Conservation (phyloP, 176 grass and related monocot species). For the Puya raimondii region DNA sequence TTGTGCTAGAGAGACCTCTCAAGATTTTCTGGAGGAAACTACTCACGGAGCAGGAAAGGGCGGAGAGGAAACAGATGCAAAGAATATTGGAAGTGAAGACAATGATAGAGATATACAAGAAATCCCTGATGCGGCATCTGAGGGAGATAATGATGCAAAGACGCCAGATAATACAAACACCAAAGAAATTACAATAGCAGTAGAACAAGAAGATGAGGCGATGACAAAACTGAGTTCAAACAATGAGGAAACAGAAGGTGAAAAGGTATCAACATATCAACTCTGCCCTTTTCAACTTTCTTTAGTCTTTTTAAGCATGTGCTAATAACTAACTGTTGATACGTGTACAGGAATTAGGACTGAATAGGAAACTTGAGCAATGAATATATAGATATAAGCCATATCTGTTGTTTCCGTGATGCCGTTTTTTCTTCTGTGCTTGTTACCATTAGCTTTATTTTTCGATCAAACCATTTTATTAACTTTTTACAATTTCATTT, state of each 20-base stretch:
- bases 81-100: not conserved
- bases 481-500: no score
- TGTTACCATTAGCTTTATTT: no score
- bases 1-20: not conserved
- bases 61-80: not conserved
- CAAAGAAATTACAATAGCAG: not conserved
- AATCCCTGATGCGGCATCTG: not conserved
- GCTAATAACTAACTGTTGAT: not conserved
- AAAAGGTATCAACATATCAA: not conserved
- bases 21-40: not conserved
- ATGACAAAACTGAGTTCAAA: not conserved
- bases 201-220: not conserved
- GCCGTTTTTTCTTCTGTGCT: no score
- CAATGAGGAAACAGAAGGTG: not conserved
- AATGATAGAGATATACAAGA: not conserved
- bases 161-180: not conserved
- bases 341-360: no score
- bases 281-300: not conserved
- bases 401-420: no score
- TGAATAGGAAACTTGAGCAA: no score
- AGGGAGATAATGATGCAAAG: not conserved
- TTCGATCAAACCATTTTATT: no score
- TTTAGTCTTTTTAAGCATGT: not conserved
- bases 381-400: no score
- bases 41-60: no score